Conservation (phyloP, 2,329 filamentous ascomycete species). For the Neoscytalidium dimidiatum region DNA sequence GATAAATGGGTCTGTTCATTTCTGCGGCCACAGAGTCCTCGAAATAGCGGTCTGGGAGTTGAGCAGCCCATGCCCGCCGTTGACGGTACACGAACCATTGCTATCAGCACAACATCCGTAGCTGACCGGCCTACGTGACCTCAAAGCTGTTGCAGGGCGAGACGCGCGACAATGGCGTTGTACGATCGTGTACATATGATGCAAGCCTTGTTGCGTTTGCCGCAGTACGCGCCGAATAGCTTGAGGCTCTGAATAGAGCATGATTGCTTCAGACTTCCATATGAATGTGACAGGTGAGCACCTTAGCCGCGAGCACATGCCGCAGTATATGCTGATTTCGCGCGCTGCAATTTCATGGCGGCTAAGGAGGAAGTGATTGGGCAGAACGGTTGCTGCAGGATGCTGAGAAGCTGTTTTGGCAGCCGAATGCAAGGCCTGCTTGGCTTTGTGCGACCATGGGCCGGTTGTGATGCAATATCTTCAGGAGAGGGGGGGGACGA, state of each 20-base stretch:
- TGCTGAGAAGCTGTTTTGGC: background rate
- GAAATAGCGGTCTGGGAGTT: background rate
- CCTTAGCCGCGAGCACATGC: background rate
- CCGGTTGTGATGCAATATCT: slow-evolving; percentile 11
- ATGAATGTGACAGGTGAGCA: background rate
- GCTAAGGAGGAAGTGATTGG: slow-evolving; percentile 7
- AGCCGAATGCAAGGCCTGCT: background rate
- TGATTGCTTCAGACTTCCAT: background rate
- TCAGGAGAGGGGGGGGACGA: slow-evolving; percentile 1
- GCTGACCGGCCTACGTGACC: background rate
- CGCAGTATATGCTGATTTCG: background rate
- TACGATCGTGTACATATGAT: background rate
- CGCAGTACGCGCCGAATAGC: background rate
- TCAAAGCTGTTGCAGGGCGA: background rate
- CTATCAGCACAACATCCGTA: background rate
- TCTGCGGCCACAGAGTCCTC: background rate
- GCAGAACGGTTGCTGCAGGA: background rate
- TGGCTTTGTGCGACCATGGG: background rate
- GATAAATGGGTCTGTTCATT: background rate
- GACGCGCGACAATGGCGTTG: background rate
- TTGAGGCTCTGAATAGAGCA: background rate
- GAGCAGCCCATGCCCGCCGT: background rate
- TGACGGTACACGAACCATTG: background rate
- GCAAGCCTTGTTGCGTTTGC: background rate
- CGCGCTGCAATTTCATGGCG: too few species aligned